A percentile compares a stretch with the other conserved stretches of the same genome.
phyloP scores from a whole-genome alignment of 2,329 filamentous ascomycete genomes.

The Endoconidiophora laricicola region DNA sequence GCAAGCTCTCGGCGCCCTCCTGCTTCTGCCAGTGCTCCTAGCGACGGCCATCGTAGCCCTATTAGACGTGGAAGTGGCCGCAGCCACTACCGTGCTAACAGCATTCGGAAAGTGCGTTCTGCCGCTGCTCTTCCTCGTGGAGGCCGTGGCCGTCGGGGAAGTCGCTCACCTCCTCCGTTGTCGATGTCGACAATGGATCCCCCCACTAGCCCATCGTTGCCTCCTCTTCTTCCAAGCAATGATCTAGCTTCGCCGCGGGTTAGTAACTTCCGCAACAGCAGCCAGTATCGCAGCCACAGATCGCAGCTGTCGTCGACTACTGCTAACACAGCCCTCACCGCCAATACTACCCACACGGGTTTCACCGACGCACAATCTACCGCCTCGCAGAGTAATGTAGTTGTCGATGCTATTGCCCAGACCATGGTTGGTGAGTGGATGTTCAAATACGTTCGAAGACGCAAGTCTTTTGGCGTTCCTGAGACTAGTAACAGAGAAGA shows the following conservation, averaged over 20 bases:
- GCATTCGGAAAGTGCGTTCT: constrained; percentile 70
- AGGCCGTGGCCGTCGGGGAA: constrained; percentile 31
- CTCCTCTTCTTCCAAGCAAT: constrained; percentile 49
- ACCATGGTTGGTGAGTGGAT: constrained; percentile 98
- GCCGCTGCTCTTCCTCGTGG: constrained; percentile 52
- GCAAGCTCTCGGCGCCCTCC: constrained; percentile 69
- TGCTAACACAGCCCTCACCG: constrained; percentile 27
- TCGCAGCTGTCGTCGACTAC: constrained; percentile 47
- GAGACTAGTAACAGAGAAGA: constrained; percentile 52
- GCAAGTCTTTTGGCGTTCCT: constrained; percentile 76
- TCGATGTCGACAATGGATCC: constrained; percentile 46
- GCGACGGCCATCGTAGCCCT: constrained; percentile 64
- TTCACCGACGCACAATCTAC: constrained; percentile 25
- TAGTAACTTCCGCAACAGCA: constrained; percentile 15
- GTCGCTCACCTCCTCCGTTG: constrained; percentile 47
- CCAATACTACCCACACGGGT: constrained; percentile 27
- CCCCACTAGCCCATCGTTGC: constrained; percentile 53
- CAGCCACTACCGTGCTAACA: constrained; percentile 38
- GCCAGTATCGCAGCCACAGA: constrained; percentile 31
- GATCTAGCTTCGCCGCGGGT: constrained; percentile 46
- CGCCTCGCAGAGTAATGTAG: constrained; percentile 57
- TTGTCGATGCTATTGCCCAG: constrained; percentile 92
- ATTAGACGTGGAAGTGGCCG: constrained; percentile 38
- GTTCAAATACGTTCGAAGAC: constrained; percentile 75
- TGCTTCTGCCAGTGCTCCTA: constrained; percentile 44